phyloP scores from a whole-genome alignment of 2,329 filamentous ascomycete species.

The Pezicula neosporulosa region DNA sequence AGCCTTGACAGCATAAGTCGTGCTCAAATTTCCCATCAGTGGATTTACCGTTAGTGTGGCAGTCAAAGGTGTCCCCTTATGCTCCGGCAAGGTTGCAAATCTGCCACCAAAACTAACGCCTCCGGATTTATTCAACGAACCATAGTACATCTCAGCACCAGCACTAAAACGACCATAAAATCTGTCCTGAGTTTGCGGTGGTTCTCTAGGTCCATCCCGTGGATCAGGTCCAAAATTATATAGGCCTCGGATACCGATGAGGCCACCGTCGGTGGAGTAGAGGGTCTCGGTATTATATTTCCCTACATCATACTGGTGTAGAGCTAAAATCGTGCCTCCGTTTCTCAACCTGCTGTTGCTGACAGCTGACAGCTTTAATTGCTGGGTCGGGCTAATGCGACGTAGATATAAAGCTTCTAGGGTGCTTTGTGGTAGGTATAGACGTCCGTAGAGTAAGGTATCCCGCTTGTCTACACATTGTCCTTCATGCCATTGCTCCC shows the following conservation, averaged over 20 bases:
- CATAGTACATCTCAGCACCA: conserved; percentile 93
- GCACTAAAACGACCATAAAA: conserved; percentile 83
- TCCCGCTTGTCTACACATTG: conserved; percentile 45
- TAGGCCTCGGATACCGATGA: conserved; percentile 82
- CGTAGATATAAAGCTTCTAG: conserved; percentile 84
- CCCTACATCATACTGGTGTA: conserved; percentile 78
- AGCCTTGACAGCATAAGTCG: conserved; percentile 87
- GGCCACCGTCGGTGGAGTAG: conserved; percentile 85
- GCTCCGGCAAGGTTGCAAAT: conserved; percentile 81
- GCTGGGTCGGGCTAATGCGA: conserved; percentile 71
- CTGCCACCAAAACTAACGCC: conserved; percentile 85
- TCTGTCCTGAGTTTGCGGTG: conserved; percentile 43
- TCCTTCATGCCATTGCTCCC: conserved; percentile 51
- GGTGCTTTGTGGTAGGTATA: conserved; percentile 80
- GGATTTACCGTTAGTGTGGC: conserved; percentile 92
- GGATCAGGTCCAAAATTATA: conserved; percentile 77
- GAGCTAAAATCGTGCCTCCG: conserved; percentile 70
- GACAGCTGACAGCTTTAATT: conserved; percentile 77
- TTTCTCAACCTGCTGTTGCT: conserved; percentile 69
- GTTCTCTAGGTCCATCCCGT: conserved; percentile 18
- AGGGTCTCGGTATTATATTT: conserved; percentile 88
- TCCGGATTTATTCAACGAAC: conserved; percentile 87
- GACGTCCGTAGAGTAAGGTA: conserved; percentile 69
- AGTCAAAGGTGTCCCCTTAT: conserved; percentile 84
- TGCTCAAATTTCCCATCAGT: conserved; percentile 88